Evolutionary conservation across 2,329 filamentous ascomycete species (phyloP).

Genomic region (Aspergillus jensenii): DNA sequence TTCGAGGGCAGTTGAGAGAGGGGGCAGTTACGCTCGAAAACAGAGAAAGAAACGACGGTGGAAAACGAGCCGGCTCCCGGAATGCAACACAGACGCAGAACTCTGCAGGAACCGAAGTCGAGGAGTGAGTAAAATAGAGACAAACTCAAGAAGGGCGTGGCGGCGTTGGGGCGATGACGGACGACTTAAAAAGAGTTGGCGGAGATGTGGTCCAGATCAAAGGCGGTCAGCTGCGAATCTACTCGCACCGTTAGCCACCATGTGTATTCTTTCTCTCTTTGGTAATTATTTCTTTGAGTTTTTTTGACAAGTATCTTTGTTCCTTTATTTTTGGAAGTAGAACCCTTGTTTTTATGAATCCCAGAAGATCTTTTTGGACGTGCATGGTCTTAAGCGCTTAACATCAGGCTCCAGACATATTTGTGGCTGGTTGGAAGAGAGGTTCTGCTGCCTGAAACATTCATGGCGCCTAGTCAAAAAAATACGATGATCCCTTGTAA

Average conservation of each 20-base stretch:
- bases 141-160: conserved; percentile 17
- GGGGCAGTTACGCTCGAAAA: not conserved
- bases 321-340: not conserved
- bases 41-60: not conserved
- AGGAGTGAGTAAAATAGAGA: conserved; percentile 1
- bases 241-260: not conserved
- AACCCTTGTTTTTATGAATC: not conserved
- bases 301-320: not conserved
- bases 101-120: not conserved
- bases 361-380: not conserved
- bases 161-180: conserved; percentile 15
- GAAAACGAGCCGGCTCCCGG: not conserved
- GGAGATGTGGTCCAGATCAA: conserved; percentile 13
- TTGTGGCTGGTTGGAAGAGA: not conserved
- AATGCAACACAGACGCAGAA: not conserved
- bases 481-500: too few relatives aligned
- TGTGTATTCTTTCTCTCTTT: not conserved
- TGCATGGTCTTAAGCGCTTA: too few relatives aligned
- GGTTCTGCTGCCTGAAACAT: conserved; percentile 6
- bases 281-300: not conserved
- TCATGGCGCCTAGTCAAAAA: too few relatives aligned
- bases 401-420: too few relatives aligned
- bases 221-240: conserved; percentile 14
- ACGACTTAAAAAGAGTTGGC: conserved; percentile 16
- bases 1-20: not conserved